phyloP scores from a whole-genome alignment of 2,329 filamentous ascomycete species.

The Alternaria sp. region DNA sequence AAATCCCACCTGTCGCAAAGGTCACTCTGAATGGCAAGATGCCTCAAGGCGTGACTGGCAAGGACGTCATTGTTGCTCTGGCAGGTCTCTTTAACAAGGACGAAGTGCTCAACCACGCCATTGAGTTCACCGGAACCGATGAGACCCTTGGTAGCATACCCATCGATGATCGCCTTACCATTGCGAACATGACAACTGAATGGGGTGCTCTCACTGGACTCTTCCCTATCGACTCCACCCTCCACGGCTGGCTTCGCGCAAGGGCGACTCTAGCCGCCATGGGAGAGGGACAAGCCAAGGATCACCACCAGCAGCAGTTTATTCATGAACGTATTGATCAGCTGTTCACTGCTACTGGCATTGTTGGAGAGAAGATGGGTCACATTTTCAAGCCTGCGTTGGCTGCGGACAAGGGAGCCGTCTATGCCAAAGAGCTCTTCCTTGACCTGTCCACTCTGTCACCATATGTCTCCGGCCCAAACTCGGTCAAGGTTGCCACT shows the following conservation, averaged over 20 bases:
- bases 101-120: constrained; percentile 88
- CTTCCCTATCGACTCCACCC: constrained; percentile 80
- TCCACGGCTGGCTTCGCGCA: constrained; percentile 76
- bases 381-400: constrained; percentile 65
- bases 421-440: constrained; percentile 84
- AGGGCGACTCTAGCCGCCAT: constrained; percentile 79
- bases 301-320: constrained; percentile 67
- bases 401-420: constrained; percentile 76
- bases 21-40: constrained; percentile 79
- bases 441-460: constrained; percentile 84
- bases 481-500: constrained; percentile 87
- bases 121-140: constrained; percentile 86
- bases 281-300: constrained; percentile 59
- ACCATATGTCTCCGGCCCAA: constrained; percentile 86
- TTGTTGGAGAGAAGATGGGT: constrained; percentile 46
- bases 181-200: constrained; percentile 84
- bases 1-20: constrained; percentile 83
- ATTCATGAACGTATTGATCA: constrained; percentile 77
- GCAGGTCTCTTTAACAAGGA: constrained; percentile 86
- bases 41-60: constrained; percentile 84
- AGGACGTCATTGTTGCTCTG: constrained; percentile 91
- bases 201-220: constrained; percentile 78
- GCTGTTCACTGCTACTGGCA: constrained; percentile 62
- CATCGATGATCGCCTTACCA: constrained; percentile 77
- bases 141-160: constrained; percentile 77